Evolutionary conservation across 805 yeast genomes (phyloP).

Genomic region (Ogataea philodendri): DNA sequence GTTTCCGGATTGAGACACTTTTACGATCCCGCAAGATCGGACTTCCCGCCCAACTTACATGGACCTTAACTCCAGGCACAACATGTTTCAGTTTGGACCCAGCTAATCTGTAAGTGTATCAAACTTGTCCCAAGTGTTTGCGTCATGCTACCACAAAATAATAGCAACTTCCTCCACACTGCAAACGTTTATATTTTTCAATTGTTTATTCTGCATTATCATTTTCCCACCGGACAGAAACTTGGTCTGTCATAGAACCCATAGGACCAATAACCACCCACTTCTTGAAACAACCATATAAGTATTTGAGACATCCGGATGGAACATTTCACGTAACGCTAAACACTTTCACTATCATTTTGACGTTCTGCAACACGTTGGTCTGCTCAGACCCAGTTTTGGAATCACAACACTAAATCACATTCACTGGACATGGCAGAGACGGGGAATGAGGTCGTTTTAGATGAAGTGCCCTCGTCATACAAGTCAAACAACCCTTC

Average conservation of each 20-base stretch:
- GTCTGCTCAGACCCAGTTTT: conserved; percentile 7
- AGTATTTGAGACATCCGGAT: conserved; percentile 15
- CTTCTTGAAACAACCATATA: conserved; percentile 13
- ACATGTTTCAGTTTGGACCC: no score
- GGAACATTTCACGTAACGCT: conserved; percentile 7
- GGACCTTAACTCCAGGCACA: no score
- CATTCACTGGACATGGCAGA: conserved; percentile 12
- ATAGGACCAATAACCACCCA: conserved; percentile 4
- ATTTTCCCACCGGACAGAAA: conserved; percentile 3
- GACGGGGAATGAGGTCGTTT: conserved; percentile 8
- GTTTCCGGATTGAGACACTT: not conserved
- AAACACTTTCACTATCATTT: conserved; percentile 5
- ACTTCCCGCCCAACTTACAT: no score
- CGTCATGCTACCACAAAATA: conserved; percentile 7
- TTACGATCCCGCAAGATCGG: not conserved
- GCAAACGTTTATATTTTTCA: conserved; percentile 5
- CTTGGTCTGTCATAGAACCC: conserved; percentile 2
- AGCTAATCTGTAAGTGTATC: no score
- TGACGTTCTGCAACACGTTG: conserved; percentile 8
- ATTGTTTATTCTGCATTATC: conserved; percentile 9
- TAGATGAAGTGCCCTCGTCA: conserved; percentile 8
- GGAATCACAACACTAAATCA: conserved; percentile 1
- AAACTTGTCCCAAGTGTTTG: conserved; percentile 1
- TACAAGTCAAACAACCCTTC: conserved; percentile 3
- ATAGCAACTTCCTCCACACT: conserved; percentile 7